phyloP scores from a whole-genome alignment of 768 basidiomycete species.

The Psilocybe subaeruginosa region DNA sequence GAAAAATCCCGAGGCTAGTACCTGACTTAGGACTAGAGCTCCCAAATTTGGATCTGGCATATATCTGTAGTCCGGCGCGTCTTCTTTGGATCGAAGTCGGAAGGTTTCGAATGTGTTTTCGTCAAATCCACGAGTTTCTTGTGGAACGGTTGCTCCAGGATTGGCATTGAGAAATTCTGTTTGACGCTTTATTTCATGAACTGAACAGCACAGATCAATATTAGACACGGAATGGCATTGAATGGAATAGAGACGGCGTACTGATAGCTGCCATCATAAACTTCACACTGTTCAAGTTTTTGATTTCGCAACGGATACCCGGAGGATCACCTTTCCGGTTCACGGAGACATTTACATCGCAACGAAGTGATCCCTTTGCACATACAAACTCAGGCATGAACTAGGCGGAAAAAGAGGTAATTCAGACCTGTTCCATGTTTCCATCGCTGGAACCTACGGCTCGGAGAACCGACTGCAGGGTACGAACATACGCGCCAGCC shows the following conservation, averaged over 20 bases:
- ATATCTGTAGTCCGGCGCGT: slow-evolving; percentile 94
- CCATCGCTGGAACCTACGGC: slow-evolving; percentile 89
- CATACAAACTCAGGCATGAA: neutral
- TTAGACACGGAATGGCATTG: neutral
- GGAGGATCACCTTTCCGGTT: slow-evolving; percentile 63
- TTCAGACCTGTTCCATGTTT: slow-evolving; percentile 92
- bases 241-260: slow-evolving; percentile 35
- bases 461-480: slow-evolving; percentile 80
- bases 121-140: slow-evolving; percentile 93
- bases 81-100: slow-evolving; percentile 85
- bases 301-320: slow-evolving; percentile 93
- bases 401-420: neutral
- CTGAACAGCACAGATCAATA: slow-evolving; percentile 42
- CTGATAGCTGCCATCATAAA: slow-evolving; percentile 87
- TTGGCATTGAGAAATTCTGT: slow-evolving; percentile 51
- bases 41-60: slow-evolving; percentile 98
- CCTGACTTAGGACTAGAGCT: slow-evolving; percentile 60
- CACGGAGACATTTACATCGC: slow-evolving; percentile 95
- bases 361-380: slow-evolving; percentile 85
- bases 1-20: slow-evolving; percentile 17
- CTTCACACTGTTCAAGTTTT: slow-evolving; percentile 92
- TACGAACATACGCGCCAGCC: slow-evolving; percentile 83
- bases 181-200: slow-evolving; percentile 82
- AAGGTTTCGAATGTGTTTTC: slow-evolving; percentile 82
- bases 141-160: slow-evolving; percentile 49